Base-by-base conservation (phyloP, 2,329 filamentous ascomycete species). In the Aspergillus carbonarius region DNA sequence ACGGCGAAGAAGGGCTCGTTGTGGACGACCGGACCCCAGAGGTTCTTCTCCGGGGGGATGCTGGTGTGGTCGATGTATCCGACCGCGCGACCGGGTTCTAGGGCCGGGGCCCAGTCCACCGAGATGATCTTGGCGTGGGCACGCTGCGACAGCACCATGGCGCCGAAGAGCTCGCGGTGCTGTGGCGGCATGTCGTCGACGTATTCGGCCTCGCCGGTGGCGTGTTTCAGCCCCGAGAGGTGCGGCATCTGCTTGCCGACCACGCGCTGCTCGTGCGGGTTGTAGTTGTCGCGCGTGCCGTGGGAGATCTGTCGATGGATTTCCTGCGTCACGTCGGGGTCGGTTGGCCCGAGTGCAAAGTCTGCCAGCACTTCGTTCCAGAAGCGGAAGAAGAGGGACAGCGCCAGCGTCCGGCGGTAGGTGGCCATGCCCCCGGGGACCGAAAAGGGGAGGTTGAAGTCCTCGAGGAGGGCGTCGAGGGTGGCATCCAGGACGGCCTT, bases 311-410 rank as follows among this genome's bases (percentile, higher is more conserved):
- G 84, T 52, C 92, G 82, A 66, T 93, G 89, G 47, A 96, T 87
- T 69, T 96, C 92, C 1, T 85, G 82, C 18, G 92, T 82, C 1
- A 87, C 89, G 60, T 93, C 85, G 44, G 80, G 78, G 66, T 93
- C 91, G 44, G 85, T 67, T n/a, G 83, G 77, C 61, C 18, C 15
- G 2, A 70, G 81, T 18, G 82, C 78, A 0, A 96, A 73, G 30
- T 82, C 81, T 0, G 84, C 79, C 42, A 95, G 78, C 0, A 91
- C 83, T 59, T 96, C 91, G 68, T 96, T 88, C 72, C 95, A 96
- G 76, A 96, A 96, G n/a, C 91, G 87, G 75, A 96, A 95, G 77
- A 96, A 96, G 80, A 96, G 92, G 4, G 91, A 87, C 46, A 95
- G 80, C 0, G 92, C 91, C 1, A 96, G 78, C 0, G 91, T 88